A percentile compares a stretch with the other conserved stretches of the same genome.
Evolutionary conservation across 2,329 filamentous ascomycete species (phyloP).

Genomic region (Verticillium dahliae): DNA sequence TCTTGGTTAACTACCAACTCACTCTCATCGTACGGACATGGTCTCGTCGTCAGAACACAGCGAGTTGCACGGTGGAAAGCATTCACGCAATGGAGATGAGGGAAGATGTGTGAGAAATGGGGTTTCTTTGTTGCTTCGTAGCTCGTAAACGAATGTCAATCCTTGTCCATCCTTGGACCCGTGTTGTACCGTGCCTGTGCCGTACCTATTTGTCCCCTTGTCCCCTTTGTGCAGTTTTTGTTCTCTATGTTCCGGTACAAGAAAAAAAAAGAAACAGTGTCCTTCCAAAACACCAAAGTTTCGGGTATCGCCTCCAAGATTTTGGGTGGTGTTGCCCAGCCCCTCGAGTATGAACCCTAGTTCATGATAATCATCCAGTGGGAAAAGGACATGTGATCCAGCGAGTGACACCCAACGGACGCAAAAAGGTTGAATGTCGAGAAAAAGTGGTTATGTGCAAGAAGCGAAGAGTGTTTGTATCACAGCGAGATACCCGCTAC

Average conservation of each 20-base stretch:
- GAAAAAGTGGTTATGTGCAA: constrained; percentile 24
- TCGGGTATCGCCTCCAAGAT: neutral
- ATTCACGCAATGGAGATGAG: too few relatives aligned
- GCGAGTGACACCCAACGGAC: constrained; percentile 13
- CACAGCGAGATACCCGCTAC: neutral
- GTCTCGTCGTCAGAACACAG: too few relatives aligned
- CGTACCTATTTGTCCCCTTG: neutral
- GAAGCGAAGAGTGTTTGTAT: constrained; percentile 19
- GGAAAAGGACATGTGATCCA: constrained; percentile 7
- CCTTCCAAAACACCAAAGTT: neutral
- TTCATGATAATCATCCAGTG: constrained; percentile 7
- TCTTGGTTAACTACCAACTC: neutral
- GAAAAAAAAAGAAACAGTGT: neutral
- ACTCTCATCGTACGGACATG: neutral
- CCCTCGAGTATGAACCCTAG: neutral
- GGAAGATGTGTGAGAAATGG: neutral
- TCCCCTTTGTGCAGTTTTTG: neutral
- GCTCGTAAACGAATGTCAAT: neutral
- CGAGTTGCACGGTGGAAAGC: too few relatives aligned
- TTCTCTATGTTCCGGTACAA: neutral
- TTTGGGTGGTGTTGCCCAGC: neutral
- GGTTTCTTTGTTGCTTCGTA: neutral
- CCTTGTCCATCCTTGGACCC: neutral
- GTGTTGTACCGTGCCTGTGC: neutral
- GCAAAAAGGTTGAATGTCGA: constrained; percentile 14